phyloP scores from a whole-genome alignment of 148 eudicot genomes.

The Pharnaceum exiguum region DNA sequence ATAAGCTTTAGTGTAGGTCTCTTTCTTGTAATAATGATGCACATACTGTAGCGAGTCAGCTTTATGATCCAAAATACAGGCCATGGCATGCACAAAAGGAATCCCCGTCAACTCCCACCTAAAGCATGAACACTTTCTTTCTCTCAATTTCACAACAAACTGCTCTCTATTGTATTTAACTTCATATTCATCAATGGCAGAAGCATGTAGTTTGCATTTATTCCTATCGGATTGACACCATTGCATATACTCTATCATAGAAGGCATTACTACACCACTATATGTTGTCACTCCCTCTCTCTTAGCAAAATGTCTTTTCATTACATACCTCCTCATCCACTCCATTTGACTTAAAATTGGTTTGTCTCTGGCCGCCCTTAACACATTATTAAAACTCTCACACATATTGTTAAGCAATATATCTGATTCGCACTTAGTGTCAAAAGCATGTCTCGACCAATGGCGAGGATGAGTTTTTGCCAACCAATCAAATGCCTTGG shows the following conservation, averaged over 20 bases:
- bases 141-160: neutral
- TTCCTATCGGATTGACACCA: too few relatives aligned
- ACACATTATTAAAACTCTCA: neutral
- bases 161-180: neutral
- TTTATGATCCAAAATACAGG: neutral
- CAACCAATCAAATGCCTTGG: neutral
- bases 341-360: too few relatives aligned
- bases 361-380: too few relatives aligned
- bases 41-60: neutral
- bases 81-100: neutral
- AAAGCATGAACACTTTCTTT: neutral
- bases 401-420: neutral
- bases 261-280: too few relatives aligned
- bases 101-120: neutral
- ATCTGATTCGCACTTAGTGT: neutral
- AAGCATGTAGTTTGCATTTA: too few relatives aligned
- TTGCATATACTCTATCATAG: too few relatives aligned
- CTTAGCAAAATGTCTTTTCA: too few relatives aligned
- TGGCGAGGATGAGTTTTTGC: neutral
- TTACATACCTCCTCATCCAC: too few relatives aligned
- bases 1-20: too few relatives aligned
- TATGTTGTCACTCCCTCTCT: too few relatives aligned
- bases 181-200: neutral
- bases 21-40: neutral
- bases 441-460: slow-evolving; percentile 1